A percentile compares a stretch with the other conserved stretches of the same genome.
Conservation (phyloP, 768 basidiomycete genomes). For the Amanita subjunquillea region DNA sequence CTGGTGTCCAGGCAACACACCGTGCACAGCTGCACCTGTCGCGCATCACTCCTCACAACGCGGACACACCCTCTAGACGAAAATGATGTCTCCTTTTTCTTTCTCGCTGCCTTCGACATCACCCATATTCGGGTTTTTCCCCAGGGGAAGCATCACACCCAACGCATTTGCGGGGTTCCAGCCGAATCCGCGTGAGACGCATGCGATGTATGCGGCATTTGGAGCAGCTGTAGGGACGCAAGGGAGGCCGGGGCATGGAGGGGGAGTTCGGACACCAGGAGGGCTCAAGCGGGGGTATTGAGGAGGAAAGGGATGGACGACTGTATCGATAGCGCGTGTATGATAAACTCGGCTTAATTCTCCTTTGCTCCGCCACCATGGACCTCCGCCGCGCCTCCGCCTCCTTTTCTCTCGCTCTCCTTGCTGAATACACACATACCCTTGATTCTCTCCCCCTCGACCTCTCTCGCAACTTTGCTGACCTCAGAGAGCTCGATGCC, state of each 20-base stretch:
- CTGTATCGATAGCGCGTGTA: slow-evolving; percentile 1
- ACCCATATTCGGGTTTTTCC: slow-evolving; percentile 52
- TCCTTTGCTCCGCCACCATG: neutral
- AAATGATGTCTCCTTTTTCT: slow-evolving; percentile 3
- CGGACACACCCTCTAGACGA: neutral
- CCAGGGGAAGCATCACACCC: slow-evolving; percentile 41
- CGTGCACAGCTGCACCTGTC: neutral
- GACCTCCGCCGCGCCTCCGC: slow-evolving; percentile 16
- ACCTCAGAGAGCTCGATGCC: slow-evolving; percentile 97
- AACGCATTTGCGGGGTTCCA: slow-evolving; percentile 48
- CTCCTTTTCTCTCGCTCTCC: slow-evolving; percentile 56
- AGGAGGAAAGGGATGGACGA: neutral
- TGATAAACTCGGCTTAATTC: neutral
- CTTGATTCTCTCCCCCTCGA: slow-evolving; percentile 91
- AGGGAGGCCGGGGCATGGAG: neutral
- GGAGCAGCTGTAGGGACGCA: slow-evolving; percentile 8
- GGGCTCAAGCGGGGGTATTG: neutral
- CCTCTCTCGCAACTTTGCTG: slow-evolving; percentile 88
- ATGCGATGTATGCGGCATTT: slow-evolving; percentile 49
- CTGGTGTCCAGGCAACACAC: neutral
- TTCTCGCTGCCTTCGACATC: slow-evolving; percentile 37
- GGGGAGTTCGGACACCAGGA: neutral
- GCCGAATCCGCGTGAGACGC: slow-evolving; percentile 50
- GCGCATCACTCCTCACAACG: neutral
- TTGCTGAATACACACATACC: slow-evolving; percentile 81